phyloP scores from a whole-genome alignment of 208 protist genomes.

The Acanthamoeba sp. region DNA sequence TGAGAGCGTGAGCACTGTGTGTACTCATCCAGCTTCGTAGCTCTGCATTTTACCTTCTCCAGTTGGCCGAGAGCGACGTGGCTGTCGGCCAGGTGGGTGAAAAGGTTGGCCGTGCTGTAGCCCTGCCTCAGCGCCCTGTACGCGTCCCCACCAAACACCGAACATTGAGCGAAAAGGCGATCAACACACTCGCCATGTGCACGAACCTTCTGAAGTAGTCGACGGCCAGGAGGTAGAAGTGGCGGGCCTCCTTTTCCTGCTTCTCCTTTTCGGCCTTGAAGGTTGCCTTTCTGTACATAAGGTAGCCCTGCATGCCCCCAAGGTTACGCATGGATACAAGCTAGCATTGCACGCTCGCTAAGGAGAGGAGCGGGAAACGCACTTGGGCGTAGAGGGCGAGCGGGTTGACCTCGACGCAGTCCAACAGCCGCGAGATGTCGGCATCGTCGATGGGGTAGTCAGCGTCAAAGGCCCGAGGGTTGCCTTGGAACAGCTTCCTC shows the following conservation, averaged over 20 bases:
- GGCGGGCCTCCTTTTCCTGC: not conserved
- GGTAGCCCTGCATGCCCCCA: not conserved
- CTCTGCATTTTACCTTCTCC: not conserved
- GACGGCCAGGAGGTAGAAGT: slow-evolving; percentile 28
- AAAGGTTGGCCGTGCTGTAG: not conserved
- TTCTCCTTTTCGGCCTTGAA: slow-evolving; percentile 61
- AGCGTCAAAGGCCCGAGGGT: not conserved
- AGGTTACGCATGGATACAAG: not conserved
- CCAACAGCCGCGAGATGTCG: slow-evolving; percentile 21
- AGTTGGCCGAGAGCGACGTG: not conserved
- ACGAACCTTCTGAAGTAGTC: not conserved
- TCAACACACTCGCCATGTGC: too few relatives aligned
- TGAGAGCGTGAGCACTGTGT: too few relatives aligned
- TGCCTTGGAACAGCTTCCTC: slow-evolving; percentile 22
- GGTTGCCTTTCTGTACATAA: not conserved
- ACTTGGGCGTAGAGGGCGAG: slow-evolving; percentile 21
- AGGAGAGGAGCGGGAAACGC: not conserved
- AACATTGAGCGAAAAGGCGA: too few relatives aligned
- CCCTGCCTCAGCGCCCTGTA: not conserved
- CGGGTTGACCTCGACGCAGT: not conserved
- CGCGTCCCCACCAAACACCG: too few relatives aligned
- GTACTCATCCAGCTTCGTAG: too few relatives aligned
- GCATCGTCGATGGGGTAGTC: slow-evolving; percentile 28
- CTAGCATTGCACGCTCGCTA: too few relatives aligned
- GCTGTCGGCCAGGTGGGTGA: not conserved